Conservation (phyloP, 2,329 filamentous ascomycete genomes). For the Xylariomycetidae sp. region DNA sequence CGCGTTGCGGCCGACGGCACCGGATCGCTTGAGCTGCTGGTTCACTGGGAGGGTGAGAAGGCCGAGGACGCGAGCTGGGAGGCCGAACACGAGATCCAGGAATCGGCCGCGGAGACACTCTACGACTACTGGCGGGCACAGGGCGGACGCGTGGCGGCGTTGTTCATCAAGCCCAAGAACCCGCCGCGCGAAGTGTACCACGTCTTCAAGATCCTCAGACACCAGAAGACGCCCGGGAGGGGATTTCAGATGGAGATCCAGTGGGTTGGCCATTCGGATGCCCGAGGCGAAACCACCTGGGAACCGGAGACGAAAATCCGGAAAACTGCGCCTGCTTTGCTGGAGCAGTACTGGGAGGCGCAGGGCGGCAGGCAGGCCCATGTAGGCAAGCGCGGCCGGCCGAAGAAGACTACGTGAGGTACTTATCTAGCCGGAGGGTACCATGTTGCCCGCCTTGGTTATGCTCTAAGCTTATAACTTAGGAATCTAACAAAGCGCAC, state of each 20-base stretch:
- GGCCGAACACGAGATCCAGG: slow-evolving; percentile 27
- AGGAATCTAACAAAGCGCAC: too few species aligned
- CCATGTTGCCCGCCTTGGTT: too few species aligned
- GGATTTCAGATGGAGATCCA: slow-evolving; percentile 26
- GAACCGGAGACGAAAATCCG: slow-evolving; percentile 26
- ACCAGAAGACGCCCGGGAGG: slow-evolving; percentile 21
- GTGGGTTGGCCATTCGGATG: slow-evolving; percentile 27
- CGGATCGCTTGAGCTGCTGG: slow-evolving; percentile 23
- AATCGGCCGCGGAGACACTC: slow-evolving; percentile 25
- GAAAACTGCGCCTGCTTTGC: slow-evolving; percentile 16
- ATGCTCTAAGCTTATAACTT: too few species aligned
- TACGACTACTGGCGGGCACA: slow-evolving; percentile 28
- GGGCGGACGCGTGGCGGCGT: slow-evolving; percentile 23
- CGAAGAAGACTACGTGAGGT: too few species aligned
- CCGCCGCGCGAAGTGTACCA: slow-evolving; percentile 21
- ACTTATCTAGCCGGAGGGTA: too few species aligned
- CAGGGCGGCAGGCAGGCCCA: slow-evolving; percentile 21
- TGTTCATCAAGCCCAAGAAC: slow-evolving; percentile 24
- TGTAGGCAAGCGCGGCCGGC: slow-evolving; percentile 21
- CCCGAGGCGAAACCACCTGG: slow-evolving; percentile 21
- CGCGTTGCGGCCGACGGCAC: slow-evolving; percentile 15
- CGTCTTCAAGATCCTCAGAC: slow-evolving; percentile 22
- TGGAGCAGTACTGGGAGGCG: slow-evolving; percentile 25
- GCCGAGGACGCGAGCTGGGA: slow-evolving; percentile 27
- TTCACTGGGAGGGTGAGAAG: slow-evolving; percentile 25